Conservation (phyloP, 306 rosid species). For the Begonia masoniana region DNA sequence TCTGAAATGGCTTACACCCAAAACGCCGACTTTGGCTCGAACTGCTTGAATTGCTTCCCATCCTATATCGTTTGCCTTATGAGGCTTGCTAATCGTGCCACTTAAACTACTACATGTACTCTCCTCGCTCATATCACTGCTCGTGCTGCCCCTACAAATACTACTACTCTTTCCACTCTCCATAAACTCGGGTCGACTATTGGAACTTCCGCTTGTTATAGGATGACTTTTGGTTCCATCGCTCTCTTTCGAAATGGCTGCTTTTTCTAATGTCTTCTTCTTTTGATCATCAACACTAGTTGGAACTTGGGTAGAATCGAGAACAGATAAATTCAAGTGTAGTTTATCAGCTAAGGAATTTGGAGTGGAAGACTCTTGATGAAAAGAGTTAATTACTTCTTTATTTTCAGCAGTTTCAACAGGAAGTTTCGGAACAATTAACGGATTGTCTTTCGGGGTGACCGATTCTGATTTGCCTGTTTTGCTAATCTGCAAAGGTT, state of each 20-base stretch:
- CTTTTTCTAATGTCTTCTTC: slow-evolving; percentile 16
- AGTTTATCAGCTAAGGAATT: slow-evolving; percentile 18
- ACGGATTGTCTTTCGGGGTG: slow-evolving; percentile 16
- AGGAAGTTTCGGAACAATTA: slow-evolving; percentile 13
- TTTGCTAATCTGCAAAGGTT: too few relatives aligned
- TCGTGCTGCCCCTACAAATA: slow-evolving; percentile 40
- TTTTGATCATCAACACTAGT: slow-evolving; percentile 13
- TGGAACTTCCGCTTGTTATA: slow-evolving; percentile 30
- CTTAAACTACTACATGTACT: slow-evolving; percentile 49
- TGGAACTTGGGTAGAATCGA: slow-evolving; percentile 18
- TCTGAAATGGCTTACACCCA: slow-evolving; percentile 35
- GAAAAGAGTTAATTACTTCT: slow-evolving; percentile 6
- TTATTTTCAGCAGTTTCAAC: slow-evolving; percentile 8
- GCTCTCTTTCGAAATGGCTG: slow-evolving; percentile 18
- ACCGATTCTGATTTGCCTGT: slow-evolving; percentile 16
- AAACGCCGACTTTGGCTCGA: slow-evolving; percentile 24
- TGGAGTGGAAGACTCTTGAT: slow-evolving; percentile 6
- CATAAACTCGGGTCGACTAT: slow-evolving; percentile 24
- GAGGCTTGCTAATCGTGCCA: slow-evolving; percentile 36
- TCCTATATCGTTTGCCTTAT: slow-evolving; percentile 37
- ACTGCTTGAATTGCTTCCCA: slow-evolving; percentile 49
- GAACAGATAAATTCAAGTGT: slow-evolving; percentile 15
- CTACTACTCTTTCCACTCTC: slow-evolving; percentile 51
- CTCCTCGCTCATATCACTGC: slow-evolving; percentile 45
- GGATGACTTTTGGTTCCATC: slow-evolving; percentile 23